Base-by-base conservation (phyloP, 371 early-diverging fungal species). In the Mycotypha africana region DNA sequence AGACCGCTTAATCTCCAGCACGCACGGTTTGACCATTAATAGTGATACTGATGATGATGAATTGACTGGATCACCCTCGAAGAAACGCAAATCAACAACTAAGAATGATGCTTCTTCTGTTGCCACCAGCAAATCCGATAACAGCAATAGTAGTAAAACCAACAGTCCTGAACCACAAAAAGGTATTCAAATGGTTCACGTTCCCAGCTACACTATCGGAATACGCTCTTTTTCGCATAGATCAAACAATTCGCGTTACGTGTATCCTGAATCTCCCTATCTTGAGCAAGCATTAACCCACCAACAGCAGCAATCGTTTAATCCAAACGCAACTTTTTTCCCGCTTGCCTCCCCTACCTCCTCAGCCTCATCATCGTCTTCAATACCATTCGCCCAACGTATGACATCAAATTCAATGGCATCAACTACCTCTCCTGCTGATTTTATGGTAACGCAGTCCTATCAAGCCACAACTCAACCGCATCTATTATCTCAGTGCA, bases 181-280 rank as follows among this genome's bases (percentile, higher is more conserved):
- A 39, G 70, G 67, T n/a, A 54, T 66, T 25, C 70, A 70, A 40
- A 45, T 49, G 8, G 59, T 70, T 0, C 37, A 59, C 43, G 57
- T 70, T 6, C 67, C 70, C 8, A 57, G 53, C 20, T 70, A 63
- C 40, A 60, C 56, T 2, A 46, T 70, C 22, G 64, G 53, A 42
- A 54, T 70, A 1, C 43, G 10, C 3, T 15, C 4, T 39, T 12
- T n/a, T 14, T 2, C 25, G 16, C 11, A 9, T 25, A 21, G 28
- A 28, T 28, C 28, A n/a, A 21, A 12, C 7, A n/a, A 20, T 22
- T 34, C 30, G 30, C 6, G n/a, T n/a, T n/a, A n/a, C n/a, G n/a
- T n/a, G n/a, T 8, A 28, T 28, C 6, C 30, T 28, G 30, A 28
- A 28, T 28, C 34, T 34, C 22, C 38, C 8, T 38, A 10, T 24